These are phyloP conservation scores for Gossypium bickii DNA, from an alignment of 345 rosid species.

Conservation along the genomic window DNA sequence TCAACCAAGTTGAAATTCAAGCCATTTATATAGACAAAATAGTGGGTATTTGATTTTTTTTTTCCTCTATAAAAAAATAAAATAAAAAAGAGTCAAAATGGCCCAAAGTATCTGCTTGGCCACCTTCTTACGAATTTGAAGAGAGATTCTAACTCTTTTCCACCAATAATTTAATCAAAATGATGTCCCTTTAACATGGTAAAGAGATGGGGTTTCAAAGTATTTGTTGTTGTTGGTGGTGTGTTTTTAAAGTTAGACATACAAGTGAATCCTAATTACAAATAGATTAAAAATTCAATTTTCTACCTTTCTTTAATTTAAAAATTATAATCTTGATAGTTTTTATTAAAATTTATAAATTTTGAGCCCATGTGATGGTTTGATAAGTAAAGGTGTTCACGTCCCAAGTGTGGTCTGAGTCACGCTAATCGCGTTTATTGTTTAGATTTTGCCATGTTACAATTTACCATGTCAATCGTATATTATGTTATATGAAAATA, in stretches of 20 bases:
- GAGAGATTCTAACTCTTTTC: neutral
- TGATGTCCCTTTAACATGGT: conserved; percentile 8
- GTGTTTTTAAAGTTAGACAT: no score
- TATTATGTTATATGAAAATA: no score
- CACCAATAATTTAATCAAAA: neutral
- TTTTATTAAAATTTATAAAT: no score
- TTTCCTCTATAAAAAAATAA: no score
- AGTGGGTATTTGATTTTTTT: neutral
- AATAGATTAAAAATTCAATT: no score
- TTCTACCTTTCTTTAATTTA: no score
- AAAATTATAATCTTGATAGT: no score
- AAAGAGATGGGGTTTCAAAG: neutral
- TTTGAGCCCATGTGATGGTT: no score
- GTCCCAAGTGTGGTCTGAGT: accelerated
- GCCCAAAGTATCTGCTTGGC: neutral
- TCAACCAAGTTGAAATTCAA: neutral
- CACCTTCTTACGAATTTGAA: neutral
- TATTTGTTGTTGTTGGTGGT: neutral
- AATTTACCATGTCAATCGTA: no score
- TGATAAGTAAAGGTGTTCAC: no score
- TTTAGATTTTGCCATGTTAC: no score
- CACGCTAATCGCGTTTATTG: accelerated
- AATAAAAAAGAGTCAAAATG: neutral
- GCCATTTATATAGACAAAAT: neutral
- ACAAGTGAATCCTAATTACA: no score